Evolutionary conservation across 345 rosid species (phyloP), one percentile per base, ranked within the genome.

Genomic region (Linum trigynum): DNA sequence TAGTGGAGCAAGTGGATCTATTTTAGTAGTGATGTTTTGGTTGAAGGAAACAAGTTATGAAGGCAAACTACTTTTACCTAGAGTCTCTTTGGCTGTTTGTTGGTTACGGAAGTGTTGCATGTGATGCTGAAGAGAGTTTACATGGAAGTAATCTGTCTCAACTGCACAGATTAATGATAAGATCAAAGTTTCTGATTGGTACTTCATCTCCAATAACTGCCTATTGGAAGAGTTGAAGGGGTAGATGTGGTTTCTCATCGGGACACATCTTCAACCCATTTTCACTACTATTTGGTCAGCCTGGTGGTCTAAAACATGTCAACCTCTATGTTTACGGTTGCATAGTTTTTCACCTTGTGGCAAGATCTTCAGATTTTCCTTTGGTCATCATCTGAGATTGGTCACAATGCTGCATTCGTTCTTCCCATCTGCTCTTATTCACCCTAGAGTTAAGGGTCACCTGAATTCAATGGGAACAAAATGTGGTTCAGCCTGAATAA

Each of bases 171-270:
- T 50, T 45, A 50, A 51, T 61, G 15, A 16, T 58, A 3, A 37
- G 57, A 40, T 5, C 58, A 45, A 43, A 43, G 53, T 63, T 57
- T 38, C 66, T 73, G 67, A 41, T 2, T 65, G 65, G 38, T 53
- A 42, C 61, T 60, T 35, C 35, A 32, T 59, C 17, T 35, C 53
- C 2, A 59, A 40, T 37, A 6, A 48, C 53, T 62, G 37, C 55
- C 38, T 68, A 17, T 38, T 39, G 17, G 68, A 55, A 35, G 43
- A 70, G 41, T 67, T 17, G 59, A 72, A 38, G 65, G 74, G 69
- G 51, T 55, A 45, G 58, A 59, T 38, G 38, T 71, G 76, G 67
- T 61, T 61, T 12, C 63, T 2, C 59, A 42, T 10, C n/a, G 61
- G 62, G 48, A 53, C 8, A 42, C 5, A 1, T 55, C 48, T 38